Evolutionary conservation across 2,329 filamentous ascomycete species (phyloP).

Genomic region (Chrysoporthe deuterocubensis): DNA sequence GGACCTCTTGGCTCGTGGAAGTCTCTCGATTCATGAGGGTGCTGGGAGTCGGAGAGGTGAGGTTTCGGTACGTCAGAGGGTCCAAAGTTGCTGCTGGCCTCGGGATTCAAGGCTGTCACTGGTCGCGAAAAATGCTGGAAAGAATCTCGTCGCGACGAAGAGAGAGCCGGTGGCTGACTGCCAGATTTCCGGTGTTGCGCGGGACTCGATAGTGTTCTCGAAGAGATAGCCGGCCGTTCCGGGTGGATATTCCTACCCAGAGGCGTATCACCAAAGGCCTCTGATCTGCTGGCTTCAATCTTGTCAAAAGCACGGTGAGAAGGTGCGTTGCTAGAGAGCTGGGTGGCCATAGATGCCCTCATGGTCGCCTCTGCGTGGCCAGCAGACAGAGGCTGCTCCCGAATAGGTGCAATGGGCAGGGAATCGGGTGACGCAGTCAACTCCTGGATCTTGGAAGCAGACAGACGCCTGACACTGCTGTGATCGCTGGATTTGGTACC

Average conservation of each 20-base stretch:
- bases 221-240: conserved; percentile 33
- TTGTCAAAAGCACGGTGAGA: conserved; percentile 32
- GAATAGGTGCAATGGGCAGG: conserved; percentile 56
- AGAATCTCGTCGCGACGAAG: conserved; percentile 52
- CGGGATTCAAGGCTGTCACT: conserved; percentile 48
- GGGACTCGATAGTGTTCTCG: conserved; percentile 56
- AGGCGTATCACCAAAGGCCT: conserved; percentile 32
- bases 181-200: conserved; percentile 44
- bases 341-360: conserved; percentile 40
- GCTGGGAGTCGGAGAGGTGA: conserved; percentile 4
- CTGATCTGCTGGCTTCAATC: conserved; percentile 30
- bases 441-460: conserved; percentile 62
- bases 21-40: conserved; percentile 15
- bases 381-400: conserved; percentile 44
- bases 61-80: conserved; percentile 27
- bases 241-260: conserved; percentile 40
- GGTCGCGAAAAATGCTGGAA: conserved; percentile 51
- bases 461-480: conserved; percentile 56
- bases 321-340: conserved; percentile 36
- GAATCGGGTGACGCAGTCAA: conserved; percentile 62
- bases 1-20: conserved; percentile 34
- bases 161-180: conserved; percentile 35
- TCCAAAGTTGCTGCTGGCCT: conserved; percentile 33
- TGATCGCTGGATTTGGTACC: conserved; percentile 39
- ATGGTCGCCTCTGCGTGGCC: conserved; percentile 40